A percentile compares a stretch with the other conserved stretches of the same genome.
These are phyloP conservation scores for Moricandia moricandioides DNA, from an alignment of 345 rosid genomes.

Conservation along the genomic window DNA sequence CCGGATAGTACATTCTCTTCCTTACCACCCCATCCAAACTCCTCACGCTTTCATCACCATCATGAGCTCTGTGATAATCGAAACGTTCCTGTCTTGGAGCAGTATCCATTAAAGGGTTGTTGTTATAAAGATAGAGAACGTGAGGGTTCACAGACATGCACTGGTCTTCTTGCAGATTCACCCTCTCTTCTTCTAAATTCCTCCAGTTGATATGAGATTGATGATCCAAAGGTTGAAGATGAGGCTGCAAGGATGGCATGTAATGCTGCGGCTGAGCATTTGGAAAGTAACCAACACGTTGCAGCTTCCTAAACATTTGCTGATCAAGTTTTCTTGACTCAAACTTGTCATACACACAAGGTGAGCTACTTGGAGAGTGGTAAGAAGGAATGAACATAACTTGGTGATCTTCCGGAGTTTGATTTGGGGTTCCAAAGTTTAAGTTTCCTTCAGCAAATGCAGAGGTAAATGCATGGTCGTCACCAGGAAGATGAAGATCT, in stretches of 20 bases:
- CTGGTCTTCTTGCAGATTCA: conserved; percentile 29
- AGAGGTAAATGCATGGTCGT: conserved; percentile 48
- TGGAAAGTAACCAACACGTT: conserved; percentile 42
- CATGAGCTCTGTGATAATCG: conserved; percentile 43
- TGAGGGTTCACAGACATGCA: conserved; percentile 24
- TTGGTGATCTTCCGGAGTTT: conserved; percentile 19
- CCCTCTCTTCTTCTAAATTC: conserved; percentile 40
- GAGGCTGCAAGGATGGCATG: conserved; percentile 43
- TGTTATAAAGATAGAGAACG: conserved; percentile 13
- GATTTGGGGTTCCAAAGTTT: conserved; percentile 25
- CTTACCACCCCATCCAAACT: conserved; percentile 45
- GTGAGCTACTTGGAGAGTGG: conserved; percentile 31
- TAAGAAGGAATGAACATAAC: conserved; percentile 39
- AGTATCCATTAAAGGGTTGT: neutral
- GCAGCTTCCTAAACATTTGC: conserved; percentile 44
- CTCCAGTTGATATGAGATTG: conserved; percentile 46
- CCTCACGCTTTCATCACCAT: conserved; percentile 38
- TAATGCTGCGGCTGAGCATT: conserved; percentile 48
- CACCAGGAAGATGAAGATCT: too few relatives aligned
- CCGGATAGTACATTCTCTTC: conserved; percentile 49
- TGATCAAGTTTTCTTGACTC: conserved; percentile 40
- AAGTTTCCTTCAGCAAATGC: conserved; percentile 49
- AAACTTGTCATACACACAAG: conserved; percentile 43
- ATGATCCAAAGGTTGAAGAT: conserved; percentile 48
- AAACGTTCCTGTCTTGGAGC: conserved; percentile 47